Evolutionary conservation across 176 grass and related monocot species (phyloP), one percentile per base, ranked within the genome.

Genomic region (Musa beccarii): DNA sequence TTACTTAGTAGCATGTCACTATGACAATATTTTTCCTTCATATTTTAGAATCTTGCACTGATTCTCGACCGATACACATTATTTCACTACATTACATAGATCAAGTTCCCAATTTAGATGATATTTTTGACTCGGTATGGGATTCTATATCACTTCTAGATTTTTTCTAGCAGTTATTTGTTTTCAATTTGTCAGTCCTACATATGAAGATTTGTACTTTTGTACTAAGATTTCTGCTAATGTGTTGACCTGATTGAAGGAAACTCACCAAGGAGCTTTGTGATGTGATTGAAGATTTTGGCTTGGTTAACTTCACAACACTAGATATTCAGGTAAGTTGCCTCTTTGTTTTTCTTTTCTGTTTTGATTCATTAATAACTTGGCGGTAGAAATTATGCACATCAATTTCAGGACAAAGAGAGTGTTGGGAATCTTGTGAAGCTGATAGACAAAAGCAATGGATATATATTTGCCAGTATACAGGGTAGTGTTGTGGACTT

Each of bases 361-460:
- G 69, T 15, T 28, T 78, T 28, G 21, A 71, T 64, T 85, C 80
- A 10, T 26, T 26, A 5, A 9, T 28, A 55, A 15, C 53, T 11
- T 28, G 8, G 2, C 52, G 2, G 49, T 20, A 29, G 15, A 8
- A 2, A 69, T 53, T 69, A 68, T 11, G 57, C 1, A 22, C 16
- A 23, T 23, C 9, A 73, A 59, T 86, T 82, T 15, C 80, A 98
- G 88, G 90, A 93, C 82, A 91, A 87, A 84, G 94, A 91, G 85
- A 98, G 94, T 72, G 94, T 98, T 11, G 88, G 94, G 17, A 98
- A 98, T 91, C 88, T 98, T 81, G 88, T 98, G 82, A 93, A 91
- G 68, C 73, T 89, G 75, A 98, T 93, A 59, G 94, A 98, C 82
- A 98, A 98, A 73, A 98, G 88, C 80, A 93, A 93, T 76, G 90